Percentiles rank a stretch among this genome's conserved stretches.
phyloP scores from a whole-genome alignment of 108 stramenopile species.

The Cyclostephanos tholiformis region DNA sequence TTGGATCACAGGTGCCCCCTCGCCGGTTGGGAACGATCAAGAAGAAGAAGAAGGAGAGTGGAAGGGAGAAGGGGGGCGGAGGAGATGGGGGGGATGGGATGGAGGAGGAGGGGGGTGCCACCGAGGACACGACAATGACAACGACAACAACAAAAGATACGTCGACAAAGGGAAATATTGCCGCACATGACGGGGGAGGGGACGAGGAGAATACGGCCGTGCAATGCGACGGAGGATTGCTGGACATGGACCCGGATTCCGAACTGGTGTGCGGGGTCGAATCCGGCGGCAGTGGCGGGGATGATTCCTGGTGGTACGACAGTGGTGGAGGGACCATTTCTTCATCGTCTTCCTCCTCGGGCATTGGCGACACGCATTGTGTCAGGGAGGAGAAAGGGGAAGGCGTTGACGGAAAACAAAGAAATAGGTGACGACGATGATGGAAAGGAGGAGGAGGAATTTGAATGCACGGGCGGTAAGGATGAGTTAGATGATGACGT shows the following conservation, averaged over 20 bases:
- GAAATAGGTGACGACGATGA: conserved; percentile 9
- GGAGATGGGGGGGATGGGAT: conserved; percentile 1
- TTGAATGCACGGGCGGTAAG: conserved; percentile 67
- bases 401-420: background rate
- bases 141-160: background rate
- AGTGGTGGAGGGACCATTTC: too few relatives aligned
- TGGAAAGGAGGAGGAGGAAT: conserved; percentile 66
- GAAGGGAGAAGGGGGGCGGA: background rate
- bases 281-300: conserved; percentile 34
- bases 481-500: conserved; percentile 77
- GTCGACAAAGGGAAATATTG: background rate
- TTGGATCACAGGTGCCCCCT: conserved; percentile 79
- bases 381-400: background rate
- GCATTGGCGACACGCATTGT: background rate
- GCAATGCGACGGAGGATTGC: conserved; percentile 51
- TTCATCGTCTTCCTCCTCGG: too few relatives aligned
- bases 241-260: conserved; percentile 48
- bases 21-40: conserved; percentile 38
- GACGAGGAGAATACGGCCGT: conserved; percentile 19
- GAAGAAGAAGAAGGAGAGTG: conserved; percentile 24
- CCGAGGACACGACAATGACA: background rate
- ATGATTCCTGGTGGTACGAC: background rate
- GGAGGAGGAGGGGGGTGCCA: conserved; percentile 6
- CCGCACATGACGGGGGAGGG: background rate
- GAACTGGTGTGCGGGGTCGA: conserved; percentile 50